Conservation (phyloP, 2,329 filamentous ascomycete species). For the Phoma sp. region DNA sequence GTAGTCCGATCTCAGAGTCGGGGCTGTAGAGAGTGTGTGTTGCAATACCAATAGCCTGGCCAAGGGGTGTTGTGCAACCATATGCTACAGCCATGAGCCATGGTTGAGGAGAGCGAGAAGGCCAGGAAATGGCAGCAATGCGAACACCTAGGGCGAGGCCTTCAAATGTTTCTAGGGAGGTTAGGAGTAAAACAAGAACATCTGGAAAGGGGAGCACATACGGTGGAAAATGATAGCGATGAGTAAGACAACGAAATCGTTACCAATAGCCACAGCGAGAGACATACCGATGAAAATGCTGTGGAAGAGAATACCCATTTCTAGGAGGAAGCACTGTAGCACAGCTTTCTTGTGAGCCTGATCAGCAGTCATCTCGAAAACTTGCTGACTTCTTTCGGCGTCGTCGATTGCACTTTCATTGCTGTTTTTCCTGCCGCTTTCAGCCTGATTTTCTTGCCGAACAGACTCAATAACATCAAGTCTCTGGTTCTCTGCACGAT, state of each 20-base stretch:
- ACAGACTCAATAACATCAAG: constrained; percentile 55
- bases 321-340: constrained; percentile 54
- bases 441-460: constrained; percentile 43
- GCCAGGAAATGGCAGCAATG: constrained; percentile 75
- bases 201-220: not conserved
- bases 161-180: constrained; percentile 74
- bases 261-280: constrained; percentile 61
- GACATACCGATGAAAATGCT: constrained; percentile 69
- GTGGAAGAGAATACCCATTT: constrained; percentile 69
- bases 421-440: constrained; percentile 33
- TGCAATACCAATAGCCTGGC: constrained; percentile 81
- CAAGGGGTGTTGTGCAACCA: constrained; percentile 73
- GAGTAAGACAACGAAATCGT: constrained; percentile 65
- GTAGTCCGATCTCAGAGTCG: constrained; percentile 73
- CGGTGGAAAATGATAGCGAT: constrained; percentile 68
- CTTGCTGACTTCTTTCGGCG: constrained; percentile 28
- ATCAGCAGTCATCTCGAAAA: constrained; percentile 23
- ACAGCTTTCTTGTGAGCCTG: constrained; percentile 40
- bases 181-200: not conserved
- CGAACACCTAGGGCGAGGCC: constrained; percentile 84
- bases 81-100: constrained; percentile 82
- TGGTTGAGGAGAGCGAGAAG: constrained; percentile 43
- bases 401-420: constrained; percentile 34
- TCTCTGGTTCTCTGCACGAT: constrained; percentile 34
- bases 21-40: constrained; percentile 84